A percentile compares a stretch with the other conserved stretches of the same genome.
These are phyloP conservation scores for Acacia melanoxylon DNA, from an alignment of 306 rosid genomes.

Conservation along the genomic window DNA sequence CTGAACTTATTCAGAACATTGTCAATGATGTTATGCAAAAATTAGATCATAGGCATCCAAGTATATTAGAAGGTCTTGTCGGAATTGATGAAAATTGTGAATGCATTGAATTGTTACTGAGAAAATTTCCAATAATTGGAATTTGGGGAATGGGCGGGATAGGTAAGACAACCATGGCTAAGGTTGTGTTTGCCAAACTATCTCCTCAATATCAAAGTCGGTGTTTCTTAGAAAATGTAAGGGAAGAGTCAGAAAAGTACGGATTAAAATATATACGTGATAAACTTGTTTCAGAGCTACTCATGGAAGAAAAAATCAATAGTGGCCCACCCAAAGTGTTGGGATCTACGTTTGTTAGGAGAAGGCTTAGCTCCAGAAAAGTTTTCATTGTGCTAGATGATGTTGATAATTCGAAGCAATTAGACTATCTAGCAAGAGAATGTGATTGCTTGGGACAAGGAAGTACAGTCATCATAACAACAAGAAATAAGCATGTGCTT, in stretches of 20 bases:
- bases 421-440: background rate
- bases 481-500: conserved; percentile 20
- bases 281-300: background rate
- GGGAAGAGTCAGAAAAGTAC: background rate
- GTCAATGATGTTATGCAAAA: background rate
- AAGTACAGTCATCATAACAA: conserved; percentile 30
- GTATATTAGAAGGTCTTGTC: background rate
- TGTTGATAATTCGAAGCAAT: background rate
- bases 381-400: conserved; percentile 22
- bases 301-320: background rate
- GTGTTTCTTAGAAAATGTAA: conserved; percentile 6
- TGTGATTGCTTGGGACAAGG: background rate
- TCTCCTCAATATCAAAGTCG: background rate
- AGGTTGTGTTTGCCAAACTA: background rate
- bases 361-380: background rate
- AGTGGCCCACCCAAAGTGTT: background rate
- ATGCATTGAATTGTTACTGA: background rate
- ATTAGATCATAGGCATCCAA: background rate
- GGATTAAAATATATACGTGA: background rate
- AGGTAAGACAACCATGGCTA: background rate
- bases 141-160: conserved; percentile 11
- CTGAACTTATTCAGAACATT: background rate
- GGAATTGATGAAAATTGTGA: conserved; percentile 1
- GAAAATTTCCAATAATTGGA: background rate
- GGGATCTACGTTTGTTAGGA: background rate